Conservation (phyloP, 345 rosid genomes). For the Triadica sebifera region DNA sequence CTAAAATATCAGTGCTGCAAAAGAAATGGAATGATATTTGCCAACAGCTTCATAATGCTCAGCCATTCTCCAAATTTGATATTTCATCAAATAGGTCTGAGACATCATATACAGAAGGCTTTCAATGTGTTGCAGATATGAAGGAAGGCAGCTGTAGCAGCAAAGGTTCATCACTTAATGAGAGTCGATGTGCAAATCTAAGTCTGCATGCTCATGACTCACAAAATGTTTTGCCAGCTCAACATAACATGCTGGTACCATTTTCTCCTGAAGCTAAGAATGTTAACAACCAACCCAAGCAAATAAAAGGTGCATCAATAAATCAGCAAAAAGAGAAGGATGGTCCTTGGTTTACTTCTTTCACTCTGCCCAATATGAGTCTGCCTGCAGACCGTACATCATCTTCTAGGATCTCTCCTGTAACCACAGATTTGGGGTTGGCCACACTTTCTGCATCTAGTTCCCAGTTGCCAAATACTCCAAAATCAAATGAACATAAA, state of each 20-base stretch:
- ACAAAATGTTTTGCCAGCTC: slow-evolving; percentile 12
- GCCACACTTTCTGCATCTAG: slow-evolving; percentile 48
- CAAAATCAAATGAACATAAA: slow-evolving; percentile 26
- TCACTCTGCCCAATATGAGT: slow-evolving; percentile 11
- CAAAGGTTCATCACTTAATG: slow-evolving; percentile 14
- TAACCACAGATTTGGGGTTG: slow-evolving; percentile 58
- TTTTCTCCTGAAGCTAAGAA: slow-evolving; percentile 23
- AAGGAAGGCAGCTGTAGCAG: slow-evolving; percentile 20
- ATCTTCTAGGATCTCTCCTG: slow-evolving; percentile 27
- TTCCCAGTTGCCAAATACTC: slow-evolving; percentile 32
- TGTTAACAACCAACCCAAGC: slow-evolving; percentile 24
- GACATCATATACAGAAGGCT: slow-evolving; percentile 23
- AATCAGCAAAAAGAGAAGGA: slow-evolving; percentile 14
- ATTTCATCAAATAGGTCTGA: slow-evolving; percentile 30
- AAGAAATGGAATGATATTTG: slow-evolving; percentile 63
- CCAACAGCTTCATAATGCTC: slow-evolving; percentile 48
- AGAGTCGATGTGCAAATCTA: slow-evolving; percentile 16
- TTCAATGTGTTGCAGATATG: slow-evolving; percentile 10
- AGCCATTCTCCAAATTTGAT: slow-evolving; percentile 36
- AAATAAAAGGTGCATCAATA: slow-evolving; percentile 24
- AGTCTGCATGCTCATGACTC: slow-evolving; percentile 9
- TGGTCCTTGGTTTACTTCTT: slow-evolving; percentile 9
- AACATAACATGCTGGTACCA: not conserved
- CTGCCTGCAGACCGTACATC: slow-evolving; percentile 25
- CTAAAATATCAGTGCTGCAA: slow-evolving; percentile 38